Evolutionary conservation across 2,329 filamentous ascomycete species (phyloP), one percentile per base, ranked within the genome.

Genomic region (Trichoderma cornu-damae): DNA sequence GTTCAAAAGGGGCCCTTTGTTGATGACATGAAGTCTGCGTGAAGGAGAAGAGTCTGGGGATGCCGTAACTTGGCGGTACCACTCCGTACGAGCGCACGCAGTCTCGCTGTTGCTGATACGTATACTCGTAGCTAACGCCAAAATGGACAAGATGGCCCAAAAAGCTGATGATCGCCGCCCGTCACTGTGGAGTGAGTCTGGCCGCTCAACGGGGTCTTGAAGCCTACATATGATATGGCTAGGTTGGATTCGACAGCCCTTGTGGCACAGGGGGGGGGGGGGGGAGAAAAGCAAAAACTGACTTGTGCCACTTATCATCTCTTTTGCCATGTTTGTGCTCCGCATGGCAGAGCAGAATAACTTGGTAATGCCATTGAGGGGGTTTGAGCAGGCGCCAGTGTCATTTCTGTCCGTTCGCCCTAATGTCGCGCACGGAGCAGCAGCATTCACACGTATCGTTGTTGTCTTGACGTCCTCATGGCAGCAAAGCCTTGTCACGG

Each of bases 111-210:
- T n/a, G n/a, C n/a, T n/a, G n/a, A n/a, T n/a, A n/a, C 20, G 40
- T 50, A 38, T n/a, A 18, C 30, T 14, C 37, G 24, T 30, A 6
- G 30, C 40, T 37, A 46, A 46, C 40, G 4, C 40, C n/a, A 43
- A 35, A 42, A 35, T 37, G 7, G 22, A n/a, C 7, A 37, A 28
- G 12, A 47, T 38, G 40, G 22, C 28, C 16, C 20, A 16, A 38
- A 28, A 28, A n/a, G 24, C 32, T 46, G 32, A 55, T 55, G 40
- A 55, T 47, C 52, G 24, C n/a, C 42, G 22, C 34, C 42, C 42
- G 32, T 12, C 35, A 30, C 49, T 47, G 42, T 55, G 52, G 52
- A 55, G 51, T 24, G 51, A 40, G 28, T 20, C 16, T 18, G n/a
- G 44, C 14, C 30, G 28, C 26, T 47, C 28, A 22, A n/a, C 9